These are phyloP conservation scores for Schrenkiella parvula DNA, from an alignment of 345 rosid species.

Conservation along the genomic window DNA sequence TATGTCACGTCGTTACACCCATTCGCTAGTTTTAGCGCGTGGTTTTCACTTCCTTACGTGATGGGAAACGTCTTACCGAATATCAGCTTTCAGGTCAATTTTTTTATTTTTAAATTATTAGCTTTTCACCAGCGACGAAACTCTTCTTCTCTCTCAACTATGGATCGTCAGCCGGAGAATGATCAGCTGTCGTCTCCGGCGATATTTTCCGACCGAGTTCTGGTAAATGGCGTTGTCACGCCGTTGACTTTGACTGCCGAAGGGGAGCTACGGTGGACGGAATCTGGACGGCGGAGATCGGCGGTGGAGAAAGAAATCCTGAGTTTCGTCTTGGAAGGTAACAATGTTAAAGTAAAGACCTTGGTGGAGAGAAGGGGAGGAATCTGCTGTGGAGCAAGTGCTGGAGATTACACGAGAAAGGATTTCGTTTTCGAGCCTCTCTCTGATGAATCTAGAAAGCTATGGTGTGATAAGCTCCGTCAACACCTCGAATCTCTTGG, in stretches of 20 bases:
- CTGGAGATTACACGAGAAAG: conserved; percentile 50
- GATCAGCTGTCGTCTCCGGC: not conserved
- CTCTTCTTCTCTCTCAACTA: not conserved
- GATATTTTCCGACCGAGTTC: conserved; percentile 45
- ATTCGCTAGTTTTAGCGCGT: not conserved
- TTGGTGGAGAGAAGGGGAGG: conserved; percentile 38
- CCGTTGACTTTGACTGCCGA: conserved; percentile 46
- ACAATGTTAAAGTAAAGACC: conserved; percentile 48
- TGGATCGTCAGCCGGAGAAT: conserved; percentile 33
- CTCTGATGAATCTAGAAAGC: conserved; percentile 46
- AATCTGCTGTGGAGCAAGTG: conserved; percentile 47
- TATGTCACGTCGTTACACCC: not conserved
- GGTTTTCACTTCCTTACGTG: not conserved
- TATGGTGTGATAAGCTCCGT: conserved; percentile 63
- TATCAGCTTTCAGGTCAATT: not conserved
- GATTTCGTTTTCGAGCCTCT: conserved; percentile 73
- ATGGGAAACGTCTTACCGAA: conserved; percentile 1
- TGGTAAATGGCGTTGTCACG: conserved; percentile 38
- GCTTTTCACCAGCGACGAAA: not conserved
- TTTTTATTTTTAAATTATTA: not conserved
- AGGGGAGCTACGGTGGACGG: conserved; percentile 56
- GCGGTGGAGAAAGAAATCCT: conserved; percentile 55
- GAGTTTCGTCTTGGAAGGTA: conserved; percentile 58
- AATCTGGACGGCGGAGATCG: conserved; percentile 40
- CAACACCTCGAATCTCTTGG: conserved; percentile 61